A percentile compares a stretch with the other conserved stretches of the same genome.
Evolutionary conservation across 495 filamentous ascomycete genomes (phyloP).

Genomic region (Astrocystis sublimbata): DNA sequence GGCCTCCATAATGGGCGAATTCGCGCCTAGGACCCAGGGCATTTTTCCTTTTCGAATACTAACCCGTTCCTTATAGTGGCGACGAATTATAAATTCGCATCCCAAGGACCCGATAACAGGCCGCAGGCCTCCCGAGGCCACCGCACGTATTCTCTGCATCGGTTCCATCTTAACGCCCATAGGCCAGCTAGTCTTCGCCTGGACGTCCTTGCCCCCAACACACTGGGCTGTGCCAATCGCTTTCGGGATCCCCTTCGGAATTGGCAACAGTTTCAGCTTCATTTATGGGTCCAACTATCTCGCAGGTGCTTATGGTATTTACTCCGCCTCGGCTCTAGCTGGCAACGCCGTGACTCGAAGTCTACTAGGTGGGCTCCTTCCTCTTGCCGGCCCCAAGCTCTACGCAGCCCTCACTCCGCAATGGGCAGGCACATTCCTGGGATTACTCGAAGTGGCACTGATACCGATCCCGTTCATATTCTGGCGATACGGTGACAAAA

Average conservation of each 20-base stretch:
- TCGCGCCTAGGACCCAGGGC: too few relatives aligned
- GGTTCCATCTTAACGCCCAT: slow-evolving; percentile 67
- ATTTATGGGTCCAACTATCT: slow-evolving; percentile 81
- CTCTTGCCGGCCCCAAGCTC: slow-evolving; percentile 72
- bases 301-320: slow-evolving; percentile 74
- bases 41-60: too few relatives aligned
- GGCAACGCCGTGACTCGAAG: slow-evolving; percentile 74
- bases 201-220: slow-evolving; percentile 76
- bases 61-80: too few relatives aligned
- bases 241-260: slow-evolving; percentile 76
- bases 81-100: slow-evolving; percentile 71
- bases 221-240: slow-evolving; percentile 75
- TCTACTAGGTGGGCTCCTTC: slow-evolving; percentile 67
- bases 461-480: slow-evolving; percentile 82
- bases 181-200: slow-evolving; percentile 76
- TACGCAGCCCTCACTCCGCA: slow-evolving; percentile 68
- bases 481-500: slow-evolving; percentile 66
- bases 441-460: slow-evolving; percentile 64
- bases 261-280: slow-evolving; percentile 75
- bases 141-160: slow-evolving; percentile 69
- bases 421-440: slow-evolving; percentile 78
- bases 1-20: too few relatives aligned
- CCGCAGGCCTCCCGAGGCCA: slow-evolving; percentile 68
- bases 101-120: slow-evolving; percentile 68
- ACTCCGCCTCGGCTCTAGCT: slow-evolving; percentile 73